A percentile compares a stretch with the other conserved stretches of the same genome.
phyloP scores from a whole-genome alignment of 768 basidiomycete species.

The Boletellus sp. region DNA sequence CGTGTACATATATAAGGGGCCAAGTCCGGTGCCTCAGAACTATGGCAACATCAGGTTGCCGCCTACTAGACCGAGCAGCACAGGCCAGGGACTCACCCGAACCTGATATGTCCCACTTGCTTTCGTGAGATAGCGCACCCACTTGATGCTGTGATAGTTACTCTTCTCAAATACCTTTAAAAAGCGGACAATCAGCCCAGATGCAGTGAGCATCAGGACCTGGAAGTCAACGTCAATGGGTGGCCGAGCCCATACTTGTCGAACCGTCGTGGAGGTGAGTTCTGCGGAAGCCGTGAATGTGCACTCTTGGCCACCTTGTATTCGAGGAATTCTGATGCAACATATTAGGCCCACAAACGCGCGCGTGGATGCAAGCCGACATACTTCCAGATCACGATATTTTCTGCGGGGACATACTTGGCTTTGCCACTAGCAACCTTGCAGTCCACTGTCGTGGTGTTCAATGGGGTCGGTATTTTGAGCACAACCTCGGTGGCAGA shows the following conservation, averaged over 20 bases:
- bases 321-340: constrained; percentile 70
- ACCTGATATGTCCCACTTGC: constrained; percentile 93
- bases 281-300: constrained; percentile 80
- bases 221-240: constrained; percentile 99
- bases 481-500: constrained; percentile 90
- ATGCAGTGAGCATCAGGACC: constrained; percentile 98
- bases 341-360: constrained; percentile 1
- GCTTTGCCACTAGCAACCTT: constrained; percentile 93
- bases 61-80: neutral
- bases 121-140: constrained; percentile 94
- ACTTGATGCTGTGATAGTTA: constrained; percentile 92
- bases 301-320: constrained; percentile 91
- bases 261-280: constrained; percentile 82
- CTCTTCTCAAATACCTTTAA: constrained; percentile 97
- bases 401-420: constrained; percentile 95
- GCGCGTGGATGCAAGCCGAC: constrained; percentile 31
- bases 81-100: constrained; percentile 55
- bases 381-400: constrained; percentile 97
- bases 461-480: constrained; percentile 93
- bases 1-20: constrained; percentile 20
- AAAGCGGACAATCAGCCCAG: constrained; percentile 93
- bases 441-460: constrained; percentile 88
- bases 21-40: constrained; percentile 25
- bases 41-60: constrained; percentile 3
- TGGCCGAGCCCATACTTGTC: constrained; percentile 96